A percentile compares a stretch with the other conserved stretches of the same genome.
These are phyloP conservation scores for Ogataea parapolymorpha DNA, from an alignment of 805 yeast genomes.

Conservation along the genomic window DNA sequence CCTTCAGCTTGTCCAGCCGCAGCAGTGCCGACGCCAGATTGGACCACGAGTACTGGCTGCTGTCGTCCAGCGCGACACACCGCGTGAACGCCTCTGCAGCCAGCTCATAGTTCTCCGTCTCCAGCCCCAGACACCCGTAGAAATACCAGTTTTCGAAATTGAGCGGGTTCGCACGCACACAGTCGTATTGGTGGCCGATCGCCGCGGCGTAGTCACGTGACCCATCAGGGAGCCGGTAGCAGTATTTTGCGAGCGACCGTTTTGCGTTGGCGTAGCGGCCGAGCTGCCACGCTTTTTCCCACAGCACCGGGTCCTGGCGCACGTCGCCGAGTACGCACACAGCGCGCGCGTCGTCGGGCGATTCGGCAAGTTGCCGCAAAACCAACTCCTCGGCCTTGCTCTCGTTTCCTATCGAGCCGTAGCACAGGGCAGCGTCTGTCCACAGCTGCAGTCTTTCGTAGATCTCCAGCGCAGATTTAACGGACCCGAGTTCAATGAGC, in stretches of 20 bases:
- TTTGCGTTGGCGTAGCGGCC: slow-evolving; percentile 85
- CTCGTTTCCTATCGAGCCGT: slow-evolving; percentile 79
- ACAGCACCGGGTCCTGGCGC: slow-evolving; percentile 65
- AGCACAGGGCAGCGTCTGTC: slow-evolving; percentile 85
- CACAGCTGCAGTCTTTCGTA: slow-evolving; percentile 74
- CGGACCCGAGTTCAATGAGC: slow-evolving; percentile 77
- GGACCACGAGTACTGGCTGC: slow-evolving; percentile 84
- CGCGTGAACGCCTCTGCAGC: slow-evolving; percentile 93
- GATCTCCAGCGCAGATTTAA: slow-evolving; percentile 84
- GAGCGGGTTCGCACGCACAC: slow-evolving; percentile 69
- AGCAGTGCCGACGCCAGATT: slow-evolving; percentile 81
- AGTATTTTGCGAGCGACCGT: slow-evolving; percentile 71
- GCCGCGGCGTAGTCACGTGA: slow-evolving; percentile 51
- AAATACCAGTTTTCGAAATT: slow-evolving; percentile 83
- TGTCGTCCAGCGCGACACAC: slow-evolving; percentile 81
- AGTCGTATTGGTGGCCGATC: slow-evolving; percentile 67
- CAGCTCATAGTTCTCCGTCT: slow-evolving; percentile 60
- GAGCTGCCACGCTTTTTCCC: slow-evolving; percentile 86
- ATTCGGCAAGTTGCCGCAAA: slow-evolving; percentile 44
- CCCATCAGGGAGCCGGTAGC: slow-evolving; percentile 64
- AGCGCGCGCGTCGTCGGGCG: slow-evolving; percentile 80
- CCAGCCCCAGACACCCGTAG: slow-evolving; percentile 88
- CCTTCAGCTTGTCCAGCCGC: slow-evolving; percentile 58
- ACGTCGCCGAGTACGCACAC: slow-evolving; percentile 84
- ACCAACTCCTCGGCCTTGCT: slow-evolving; percentile 61